phyloP scores from a whole-genome alignment of 192 early-diverging fungal species.

The Backusella sp. region DNA sequence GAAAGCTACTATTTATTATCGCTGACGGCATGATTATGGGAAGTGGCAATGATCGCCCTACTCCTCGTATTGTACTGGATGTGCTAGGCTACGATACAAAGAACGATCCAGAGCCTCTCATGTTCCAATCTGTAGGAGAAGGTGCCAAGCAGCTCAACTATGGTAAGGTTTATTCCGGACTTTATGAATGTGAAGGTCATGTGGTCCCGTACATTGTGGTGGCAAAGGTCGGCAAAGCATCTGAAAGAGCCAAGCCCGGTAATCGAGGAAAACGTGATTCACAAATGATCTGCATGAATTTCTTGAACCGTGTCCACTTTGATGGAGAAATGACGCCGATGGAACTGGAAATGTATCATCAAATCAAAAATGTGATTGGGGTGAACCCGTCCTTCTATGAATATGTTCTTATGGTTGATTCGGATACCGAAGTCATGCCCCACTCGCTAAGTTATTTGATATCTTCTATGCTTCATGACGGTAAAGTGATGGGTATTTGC shows the following conservation, averaged over 20 bases:
- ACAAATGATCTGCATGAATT: conserved; percentile 92
- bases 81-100: conserved; percentile 84
- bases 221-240: conserved; percentile 89
- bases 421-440: conserved; percentile 78
- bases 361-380: conserved; percentile 96
- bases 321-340: conserved; percentile 87
- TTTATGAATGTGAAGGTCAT: conserved; percentile 90
- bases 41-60: conserved; percentile 94
- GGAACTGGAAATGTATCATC: conserved; percentile 96
- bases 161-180: conserved; percentile 94
- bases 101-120: conserved; percentile 73
- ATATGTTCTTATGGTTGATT: conserved; percentile 78
- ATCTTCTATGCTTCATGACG: conserved; percentile 77
- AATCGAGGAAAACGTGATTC: conserved; percentile 99
- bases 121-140: conserved; percentile 89
- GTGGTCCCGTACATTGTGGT: conserved; percentile 93
- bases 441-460: conserved; percentile 90
- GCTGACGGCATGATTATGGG: conserved; percentile 96
- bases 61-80: conserved; percentile 92
- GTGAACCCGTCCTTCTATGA: conserved; percentile 80
- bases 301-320: conserved; percentile 91
- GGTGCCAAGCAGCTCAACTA: conserved; percentile 92
- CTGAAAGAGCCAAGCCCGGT: conserved; percentile 83
- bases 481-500: conserved; percentile 84
- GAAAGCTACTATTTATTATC: conserved; percentile 87